phyloP scores from a whole-genome alignment of 768 basidiomycete species.

The Agaricus bisporus region DNA sequence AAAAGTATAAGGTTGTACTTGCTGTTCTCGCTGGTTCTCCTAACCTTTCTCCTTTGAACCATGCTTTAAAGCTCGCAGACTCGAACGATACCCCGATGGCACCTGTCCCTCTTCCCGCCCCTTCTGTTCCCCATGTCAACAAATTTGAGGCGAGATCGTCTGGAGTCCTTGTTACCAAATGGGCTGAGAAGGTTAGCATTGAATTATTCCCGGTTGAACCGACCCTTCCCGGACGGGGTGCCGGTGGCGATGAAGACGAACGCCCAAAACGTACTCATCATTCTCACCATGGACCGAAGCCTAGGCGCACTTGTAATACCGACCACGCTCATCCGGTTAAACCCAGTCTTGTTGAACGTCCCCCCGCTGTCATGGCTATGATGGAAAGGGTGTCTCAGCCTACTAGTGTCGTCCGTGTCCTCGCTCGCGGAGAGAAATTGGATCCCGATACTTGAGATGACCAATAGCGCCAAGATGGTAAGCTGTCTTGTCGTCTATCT shows the following conservation, averaged over 20 bases:
- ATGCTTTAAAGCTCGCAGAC: slow-evolving; percentile 24
- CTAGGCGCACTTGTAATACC: slow-evolving; percentile 21
- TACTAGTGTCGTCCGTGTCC: slow-evolving; percentile 69
- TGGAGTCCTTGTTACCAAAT: slow-evolving; percentile 56
- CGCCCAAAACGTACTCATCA: slow-evolving; percentile 22
- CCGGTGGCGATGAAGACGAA: slow-evolving; percentile 23
- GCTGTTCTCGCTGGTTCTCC: slow-evolving; percentile 41
- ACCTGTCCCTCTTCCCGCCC: slow-evolving; percentile 65
- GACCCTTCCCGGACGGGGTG: slow-evolving; percentile 27
- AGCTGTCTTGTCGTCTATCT: background rate
- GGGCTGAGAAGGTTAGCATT: slow-evolving; percentile 64
- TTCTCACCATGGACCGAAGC: slow-evolving; percentile 16
- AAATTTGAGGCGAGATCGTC: slow-evolving; percentile 61
- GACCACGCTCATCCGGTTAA: slow-evolving; percentile 13
- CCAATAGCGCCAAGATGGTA: background rate
- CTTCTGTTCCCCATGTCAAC: slow-evolving; percentile 39
- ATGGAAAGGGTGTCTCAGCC: slow-evolving; percentile 73
- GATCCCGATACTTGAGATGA: slow-evolving; percentile 36
- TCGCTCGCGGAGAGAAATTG: slow-evolving; percentile 81
- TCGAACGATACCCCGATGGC: slow-evolving; percentile 26
- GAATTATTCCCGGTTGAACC: slow-evolving; percentile 50
- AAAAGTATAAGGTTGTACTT: slow-evolving; percentile 48
- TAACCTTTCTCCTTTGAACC: slow-evolving; percentile 28
- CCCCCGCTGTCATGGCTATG: slow-evolving; percentile 75
- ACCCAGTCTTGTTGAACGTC: slow-evolving; percentile 63